These are phyloP conservation scores for Hemileccinum impolitum DNA, from an alignment of 768 basidiomycete species.

Conservation along the genomic window DNA sequence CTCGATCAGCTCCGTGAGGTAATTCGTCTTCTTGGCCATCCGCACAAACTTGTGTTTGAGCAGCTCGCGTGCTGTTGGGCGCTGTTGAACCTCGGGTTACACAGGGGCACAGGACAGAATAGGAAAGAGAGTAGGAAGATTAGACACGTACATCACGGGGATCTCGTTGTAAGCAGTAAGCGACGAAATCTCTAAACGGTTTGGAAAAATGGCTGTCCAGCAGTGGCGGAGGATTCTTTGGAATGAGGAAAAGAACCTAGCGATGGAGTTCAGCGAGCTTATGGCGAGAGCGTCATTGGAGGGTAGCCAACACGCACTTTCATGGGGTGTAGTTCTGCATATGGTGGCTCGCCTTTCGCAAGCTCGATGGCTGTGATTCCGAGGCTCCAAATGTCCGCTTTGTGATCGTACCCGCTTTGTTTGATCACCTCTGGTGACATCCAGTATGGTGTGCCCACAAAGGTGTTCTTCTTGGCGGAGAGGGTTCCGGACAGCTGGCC, in stretches of 20 bases:
- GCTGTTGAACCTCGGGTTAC: slow-evolving; percentile 43
- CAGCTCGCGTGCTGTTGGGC: slow-evolving; percentile 91
- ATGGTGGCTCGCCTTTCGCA: slow-evolving; percentile 96
- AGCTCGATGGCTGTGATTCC: slow-evolving; percentile 98
- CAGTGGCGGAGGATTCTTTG: slow-evolving; percentile 92
- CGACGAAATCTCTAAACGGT: slow-evolving; percentile 91
- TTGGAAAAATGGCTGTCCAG: slow-evolving; percentile 91
- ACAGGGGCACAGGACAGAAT: slow-evolving; percentile 1
- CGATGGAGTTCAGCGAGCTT: neutral
- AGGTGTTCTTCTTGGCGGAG: slow-evolving; percentile 96
- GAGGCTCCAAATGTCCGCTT: slow-evolving; percentile 98
- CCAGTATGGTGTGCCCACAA: slow-evolving; percentile 98
- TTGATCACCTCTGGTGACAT: slow-evolving; percentile 99
- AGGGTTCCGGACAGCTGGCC: slow-evolving; percentile 93
- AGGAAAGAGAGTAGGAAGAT: neutral
- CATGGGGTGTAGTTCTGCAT: slow-evolving; percentile 98
- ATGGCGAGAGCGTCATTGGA: neutral
- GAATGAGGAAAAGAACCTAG: slow-evolving; percentile 95
- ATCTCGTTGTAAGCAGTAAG: slow-evolving; percentile 90
- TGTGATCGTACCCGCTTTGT: slow-evolving; percentile 98
- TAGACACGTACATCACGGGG: slow-evolving; percentile 71
- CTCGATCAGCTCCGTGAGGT: slow-evolving; percentile 94
- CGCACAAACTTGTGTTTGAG: slow-evolving; percentile 95
- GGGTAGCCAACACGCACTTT: slow-evolving; percentile 54
- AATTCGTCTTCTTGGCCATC: slow-evolving; percentile 91